phyloP scores from a whole-genome alignment of 805 yeast genomes.

The Candida suzukii region DNA sequence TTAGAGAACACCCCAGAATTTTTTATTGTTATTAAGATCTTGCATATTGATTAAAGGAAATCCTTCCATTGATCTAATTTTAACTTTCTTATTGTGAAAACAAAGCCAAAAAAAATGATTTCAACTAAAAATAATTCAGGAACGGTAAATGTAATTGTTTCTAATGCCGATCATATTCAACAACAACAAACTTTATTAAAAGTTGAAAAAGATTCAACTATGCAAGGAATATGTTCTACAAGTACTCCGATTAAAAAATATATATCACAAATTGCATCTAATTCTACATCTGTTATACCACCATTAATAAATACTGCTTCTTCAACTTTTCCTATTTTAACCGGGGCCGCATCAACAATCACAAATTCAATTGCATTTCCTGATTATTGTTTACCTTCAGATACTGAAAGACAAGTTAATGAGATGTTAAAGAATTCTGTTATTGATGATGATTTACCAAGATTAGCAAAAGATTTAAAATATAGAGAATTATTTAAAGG shows the following conservation, averaged over 20 bases:
- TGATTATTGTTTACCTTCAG: not conserved
- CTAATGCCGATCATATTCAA: too few species aligned
- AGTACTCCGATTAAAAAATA: not conserved
- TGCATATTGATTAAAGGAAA: too few species aligned
- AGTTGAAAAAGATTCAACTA: too few species aligned
- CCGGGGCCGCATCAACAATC: not conserved
- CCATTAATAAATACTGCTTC: not conserved
- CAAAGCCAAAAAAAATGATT: too few species aligned
- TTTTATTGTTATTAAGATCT: too few species aligned
- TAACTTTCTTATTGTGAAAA: too few species aligned
- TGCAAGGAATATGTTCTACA: not conserved
- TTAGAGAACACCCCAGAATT: too few species aligned
- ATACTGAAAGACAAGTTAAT: not conserved
- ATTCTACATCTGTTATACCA: not conserved
- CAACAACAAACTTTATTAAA: not conserved
- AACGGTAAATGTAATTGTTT: too few species aligned
- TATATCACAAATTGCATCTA: not conserved
- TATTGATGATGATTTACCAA: constrained; percentile 28
- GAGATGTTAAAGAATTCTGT: not conserved
- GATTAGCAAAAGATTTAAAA: constrained; percentile 44
- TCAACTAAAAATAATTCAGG: too few species aligned
- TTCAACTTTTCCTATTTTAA: not conserved
- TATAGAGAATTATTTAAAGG: constrained; percentile 44
- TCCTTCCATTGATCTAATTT: too few species aligned
- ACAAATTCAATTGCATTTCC: not conserved